phyloP scores from a whole-genome alignment of 2,329 filamentous ascomycete genomes.

The Anthostomella pinea region DNA sequence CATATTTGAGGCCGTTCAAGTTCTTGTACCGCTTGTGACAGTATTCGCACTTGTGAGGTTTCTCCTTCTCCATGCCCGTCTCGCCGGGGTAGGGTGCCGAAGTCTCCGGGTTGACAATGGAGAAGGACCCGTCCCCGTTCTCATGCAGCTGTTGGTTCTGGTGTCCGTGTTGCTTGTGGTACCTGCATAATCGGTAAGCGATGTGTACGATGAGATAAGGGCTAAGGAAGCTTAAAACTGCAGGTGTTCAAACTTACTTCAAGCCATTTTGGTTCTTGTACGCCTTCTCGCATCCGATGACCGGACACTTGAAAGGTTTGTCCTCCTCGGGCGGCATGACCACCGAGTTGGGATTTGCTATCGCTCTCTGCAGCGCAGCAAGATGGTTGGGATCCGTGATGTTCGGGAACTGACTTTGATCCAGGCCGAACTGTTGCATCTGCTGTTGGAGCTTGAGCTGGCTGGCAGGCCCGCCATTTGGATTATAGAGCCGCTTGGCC shows the following conservation, averaged over 20 bases:
- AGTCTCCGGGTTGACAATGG: slow-evolving; percentile 95
- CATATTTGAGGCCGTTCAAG: slow-evolving; percentile 95
- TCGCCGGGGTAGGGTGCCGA: slow-evolving; percentile 93
- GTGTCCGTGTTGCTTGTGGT: slow-evolving; percentile 82
- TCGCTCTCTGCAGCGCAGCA: slow-evolving; percentile 49
- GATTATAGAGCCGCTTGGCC: slow-evolving; percentile 88
- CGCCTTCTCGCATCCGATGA: slow-evolving; percentile 97
- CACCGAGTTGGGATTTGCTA: slow-evolving; percentile 50
- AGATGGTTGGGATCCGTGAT: slow-evolving; percentile 69
- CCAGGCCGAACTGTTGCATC: slow-evolving; percentile 70
- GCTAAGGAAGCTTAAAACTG: slow-evolving; percentile 11
- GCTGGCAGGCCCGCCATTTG: slow-evolving; percentile 68
- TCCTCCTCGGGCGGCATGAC: slow-evolving; percentile 79
- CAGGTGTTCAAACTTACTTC: slow-evolving; percentile 61
- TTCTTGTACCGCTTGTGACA: slow-evolving; percentile 99
- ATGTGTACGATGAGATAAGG: slow-evolving; percentile 14
- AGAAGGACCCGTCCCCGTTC: slow-evolving; percentile 95
- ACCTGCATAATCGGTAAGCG: slow-evolving; percentile 43
- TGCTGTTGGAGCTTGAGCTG: slow-evolving; percentile 66
- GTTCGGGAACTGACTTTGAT: slow-evolving; percentile 70
- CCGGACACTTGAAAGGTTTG: slow-evolving; percentile 96
- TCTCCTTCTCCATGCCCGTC: slow-evolving; percentile 99
- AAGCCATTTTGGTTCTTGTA: slow-evolving; percentile 99
- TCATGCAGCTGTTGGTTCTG: slow-evolving; percentile 96
- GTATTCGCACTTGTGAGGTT: slow-evolving; percentile 94